A percentile compares a stretch with the other conserved stretches of the same genome.
Conservation (phyloP, 179 eudicot genomes). For the Beta lomatogona region DNA sequence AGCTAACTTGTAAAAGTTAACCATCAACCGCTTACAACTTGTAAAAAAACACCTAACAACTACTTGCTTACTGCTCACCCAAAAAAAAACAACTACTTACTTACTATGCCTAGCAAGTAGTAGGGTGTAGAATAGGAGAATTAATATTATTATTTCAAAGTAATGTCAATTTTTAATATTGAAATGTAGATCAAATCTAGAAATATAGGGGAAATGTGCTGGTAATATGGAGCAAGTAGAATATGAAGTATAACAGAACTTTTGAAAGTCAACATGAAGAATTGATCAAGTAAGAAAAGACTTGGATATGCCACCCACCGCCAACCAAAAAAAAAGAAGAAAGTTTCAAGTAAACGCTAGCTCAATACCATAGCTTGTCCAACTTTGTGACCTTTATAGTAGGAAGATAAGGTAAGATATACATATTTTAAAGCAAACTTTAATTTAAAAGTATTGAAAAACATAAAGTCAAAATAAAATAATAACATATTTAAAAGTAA, state of each 20-base stretch:
- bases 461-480: constrained; percentile 19
- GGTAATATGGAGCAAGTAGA: background rate
- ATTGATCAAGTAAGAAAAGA: background rate
- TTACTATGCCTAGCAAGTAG: no score
- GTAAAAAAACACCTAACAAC: no score
- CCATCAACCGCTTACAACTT: no score
- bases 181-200: background rate
- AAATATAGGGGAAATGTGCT: background rate
- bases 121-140: background rate
- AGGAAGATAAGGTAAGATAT: background rate
- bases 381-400: no score
- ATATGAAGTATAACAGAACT: background rate
- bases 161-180: background rate
- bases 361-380: background rate
- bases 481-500: constrained; percentile 23
- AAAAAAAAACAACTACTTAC: no score
- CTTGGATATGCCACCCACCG: background rate
- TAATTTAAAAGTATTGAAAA: background rate
- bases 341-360: background rate
- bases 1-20: no score
- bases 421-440: no score
- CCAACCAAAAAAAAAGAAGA: background rate
- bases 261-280: background rate
- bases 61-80: no score
- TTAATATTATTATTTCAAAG: background rate